Conservation (phyloP, 495 filamentous ascomycete species). For the Neurospora tetrasperma region DNA sequence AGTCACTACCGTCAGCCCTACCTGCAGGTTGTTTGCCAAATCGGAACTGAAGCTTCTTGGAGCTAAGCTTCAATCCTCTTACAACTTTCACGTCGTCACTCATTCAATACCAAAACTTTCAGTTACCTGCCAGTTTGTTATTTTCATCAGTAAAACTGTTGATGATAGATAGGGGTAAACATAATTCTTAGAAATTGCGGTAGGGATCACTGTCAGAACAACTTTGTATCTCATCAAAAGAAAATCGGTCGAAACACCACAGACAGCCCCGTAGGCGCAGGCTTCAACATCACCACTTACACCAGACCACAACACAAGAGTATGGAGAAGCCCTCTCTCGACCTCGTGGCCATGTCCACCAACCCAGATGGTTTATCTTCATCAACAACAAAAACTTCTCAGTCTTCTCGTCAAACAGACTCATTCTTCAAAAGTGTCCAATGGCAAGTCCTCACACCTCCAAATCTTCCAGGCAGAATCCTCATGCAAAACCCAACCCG, state of each 20-base stretch:
- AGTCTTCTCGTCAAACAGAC: neutral
- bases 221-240: neutral
- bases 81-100: neutral
- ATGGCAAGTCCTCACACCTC: conserved; percentile 15
- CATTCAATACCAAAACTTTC: neutral
- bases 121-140: neutral
- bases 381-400: neutral
- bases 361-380: conserved; percentile 12
- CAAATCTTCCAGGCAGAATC: neutral
- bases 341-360: conserved; percentile 10
- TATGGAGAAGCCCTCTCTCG: conserved; percentile 17
- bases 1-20: neutral
- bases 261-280: neutral
- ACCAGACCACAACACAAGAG: neutral
- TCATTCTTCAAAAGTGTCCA: conserved; percentile 28
- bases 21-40: neutral
- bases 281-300: neutral
- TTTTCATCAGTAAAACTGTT: neutral
- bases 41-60: neutral
- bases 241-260: neutral
- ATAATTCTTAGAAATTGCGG: neutral
- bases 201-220: neutral
- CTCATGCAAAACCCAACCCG: neutral
- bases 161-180: neutral
- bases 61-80: neutral